Conservation (phyloP, 2,329 filamentous ascomycete genomes). For the Rasamsonia emersonii region DNA sequence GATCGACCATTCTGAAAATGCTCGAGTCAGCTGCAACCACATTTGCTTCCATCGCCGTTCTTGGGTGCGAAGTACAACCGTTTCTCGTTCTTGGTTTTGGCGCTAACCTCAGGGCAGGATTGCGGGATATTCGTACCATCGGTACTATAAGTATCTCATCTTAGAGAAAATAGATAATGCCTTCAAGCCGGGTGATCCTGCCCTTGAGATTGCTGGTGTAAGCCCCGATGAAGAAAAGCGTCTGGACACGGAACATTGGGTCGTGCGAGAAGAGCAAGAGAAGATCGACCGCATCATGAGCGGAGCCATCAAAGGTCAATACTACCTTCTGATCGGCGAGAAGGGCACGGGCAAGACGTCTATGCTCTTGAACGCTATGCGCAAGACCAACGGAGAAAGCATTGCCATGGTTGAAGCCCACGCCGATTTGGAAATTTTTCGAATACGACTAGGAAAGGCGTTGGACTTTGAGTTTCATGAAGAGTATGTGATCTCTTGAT, state of each 20-base stretch:
- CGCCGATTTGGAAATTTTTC: conserved; percentile 88
- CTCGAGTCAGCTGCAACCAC: conserved; percentile 67
- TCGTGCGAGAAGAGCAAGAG: conserved; percentile 71
- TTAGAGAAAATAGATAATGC: conserved; percentile 88
- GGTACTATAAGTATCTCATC: conserved; percentile 80
- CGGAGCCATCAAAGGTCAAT: conserved; percentile 67
- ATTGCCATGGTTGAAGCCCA: conserved; percentile 96
- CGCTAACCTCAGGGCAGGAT: conserved; percentile 22
- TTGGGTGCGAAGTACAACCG: conserved; percentile 54
- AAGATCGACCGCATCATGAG: conserved; percentile 74
- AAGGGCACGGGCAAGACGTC: conserved; percentile 96
- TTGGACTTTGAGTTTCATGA: conserved; percentile 96
- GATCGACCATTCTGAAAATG: conserved; percentile 51
- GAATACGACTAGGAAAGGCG: conserved; percentile 83
- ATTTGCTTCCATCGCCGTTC: conserved; percentile 62
- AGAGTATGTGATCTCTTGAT: conserved; percentile 53
- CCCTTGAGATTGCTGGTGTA: conserved; percentile 66
- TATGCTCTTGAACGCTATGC: conserved; percentile 95
- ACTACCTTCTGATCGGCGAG: conserved; percentile 85
- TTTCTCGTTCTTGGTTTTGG: conserved; percentile 2
- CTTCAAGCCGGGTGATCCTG: conserved; percentile 85
- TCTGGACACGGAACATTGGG: conserved; percentile 59
- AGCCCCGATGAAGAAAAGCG: conserved; percentile 28
- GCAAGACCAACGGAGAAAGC: conserved; percentile 78
- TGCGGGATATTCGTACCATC: conserved; percentile 71